These are phyloP conservation scores for Gamarada debralockiae DNA, from an alignment of 495 filamentous ascomycete species.

Conservation along the genomic window DNA sequence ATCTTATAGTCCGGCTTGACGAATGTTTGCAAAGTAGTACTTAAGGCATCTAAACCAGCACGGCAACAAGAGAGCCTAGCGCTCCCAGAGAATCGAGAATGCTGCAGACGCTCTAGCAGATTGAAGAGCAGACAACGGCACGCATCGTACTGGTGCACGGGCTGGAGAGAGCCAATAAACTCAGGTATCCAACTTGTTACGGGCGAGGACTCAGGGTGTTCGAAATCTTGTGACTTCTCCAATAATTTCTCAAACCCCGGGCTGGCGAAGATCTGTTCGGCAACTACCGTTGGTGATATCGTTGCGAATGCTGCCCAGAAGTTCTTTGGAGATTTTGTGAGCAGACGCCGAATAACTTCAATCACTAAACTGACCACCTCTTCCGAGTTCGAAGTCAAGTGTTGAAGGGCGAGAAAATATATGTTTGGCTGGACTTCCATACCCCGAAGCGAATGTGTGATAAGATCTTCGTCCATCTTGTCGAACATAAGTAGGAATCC, in stretches of 20 bases:
- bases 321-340: slow-evolving; percentile 68
- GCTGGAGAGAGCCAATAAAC: slow-evolving; percentile 72
- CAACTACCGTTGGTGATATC: slow-evolving; percentile 67
- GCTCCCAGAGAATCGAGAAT: slow-evolving; percentile 37
- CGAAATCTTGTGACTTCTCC: slow-evolving; percentile 48
- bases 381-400: slow-evolving; percentile 57
- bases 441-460: slow-evolving; percentile 71
- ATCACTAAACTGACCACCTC: slow-evolving; percentile 58
- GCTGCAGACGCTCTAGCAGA: slow-evolving; percentile 63
- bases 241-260: slow-evolving; percentile 61
- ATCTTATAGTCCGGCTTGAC: slow-evolving; percentile 33
- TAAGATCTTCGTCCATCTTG: slow-evolving; percentile 66
- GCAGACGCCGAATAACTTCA: slow-evolving; percentile 58
- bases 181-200: slow-evolving; percentile 62
- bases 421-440: slow-evolving; percentile 69
- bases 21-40: slow-evolving; percentile 41
- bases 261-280: slow-evolving; percentile 73
- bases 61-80: slow-evolving; percentile 29
- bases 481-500: slow-evolving; percentile 67
- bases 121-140: slow-evolving; percentile 67
- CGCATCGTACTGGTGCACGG: slow-evolving; percentile 64
- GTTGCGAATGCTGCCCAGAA: slow-evolving; percentile 86
- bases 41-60: slow-evolving; percentile 42
- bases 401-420: slow-evolving; percentile 70
- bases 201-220: slow-evolving; percentile 53